Evolutionary conservation across 1,139 yeast species (phyloP).

Genomic region (Blastobotrys petasosporus): DNA sequence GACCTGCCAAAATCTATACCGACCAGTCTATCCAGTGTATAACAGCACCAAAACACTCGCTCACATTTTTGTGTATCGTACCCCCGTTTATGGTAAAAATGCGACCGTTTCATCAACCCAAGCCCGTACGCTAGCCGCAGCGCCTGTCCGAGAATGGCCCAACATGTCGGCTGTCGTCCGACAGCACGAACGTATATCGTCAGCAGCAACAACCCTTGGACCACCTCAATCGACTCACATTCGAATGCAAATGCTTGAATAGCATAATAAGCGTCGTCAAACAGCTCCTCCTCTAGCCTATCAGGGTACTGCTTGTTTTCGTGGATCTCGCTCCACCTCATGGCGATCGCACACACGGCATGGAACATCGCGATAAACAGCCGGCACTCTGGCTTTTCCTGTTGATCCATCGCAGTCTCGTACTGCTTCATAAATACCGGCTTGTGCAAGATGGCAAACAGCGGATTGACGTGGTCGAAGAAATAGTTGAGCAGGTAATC

Average conservation of each 20-base stretch:
- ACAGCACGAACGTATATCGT: slow-evolving; percentile 49
- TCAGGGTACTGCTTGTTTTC: slow-evolving; percentile 29
- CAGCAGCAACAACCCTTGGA: slow-evolving; percentile 57
- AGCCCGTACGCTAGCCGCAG: slow-evolving; percentile 49
- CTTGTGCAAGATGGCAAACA: slow-evolving; percentile 51
- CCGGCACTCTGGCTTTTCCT: slow-evolving; percentile 28
- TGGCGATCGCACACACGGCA: slow-evolving; percentile 46
- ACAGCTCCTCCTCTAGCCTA: slow-evolving; percentile 48
- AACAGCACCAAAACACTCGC: slow-evolving; percentile 55
- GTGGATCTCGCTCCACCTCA: slow-evolving; percentile 48
- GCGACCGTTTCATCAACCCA: slow-evolving; percentile 41
- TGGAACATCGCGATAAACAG: slow-evolving; percentile 50
- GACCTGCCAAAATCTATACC: slow-evolving; percentile 52
- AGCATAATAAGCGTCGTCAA: slow-evolving; percentile 46
- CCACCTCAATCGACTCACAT: slow-evolving; percentile 62
- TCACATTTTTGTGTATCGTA: slow-evolving; percentile 49
- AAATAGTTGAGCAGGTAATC: slow-evolving; percentile 38
- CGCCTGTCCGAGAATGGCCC: slow-evolving; percentile 51
- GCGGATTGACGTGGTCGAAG: slow-evolving; percentile 48
- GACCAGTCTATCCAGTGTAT: slow-evolving; percentile 49
- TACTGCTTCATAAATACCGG: slow-evolving; percentile 49
- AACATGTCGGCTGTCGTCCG: slow-evolving; percentile 53
- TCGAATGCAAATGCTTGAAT: slow-evolving; percentile 50
- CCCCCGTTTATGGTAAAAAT: slow-evolving; percentile 19
- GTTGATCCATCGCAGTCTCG: slow-evolving; percentile 34